Evolutionary conservation across 495 filamentous ascomycete species (phyloP), one percentile per base, ranked within the genome.

Genomic region (Lasiosphaeria miniovina): DNA sequence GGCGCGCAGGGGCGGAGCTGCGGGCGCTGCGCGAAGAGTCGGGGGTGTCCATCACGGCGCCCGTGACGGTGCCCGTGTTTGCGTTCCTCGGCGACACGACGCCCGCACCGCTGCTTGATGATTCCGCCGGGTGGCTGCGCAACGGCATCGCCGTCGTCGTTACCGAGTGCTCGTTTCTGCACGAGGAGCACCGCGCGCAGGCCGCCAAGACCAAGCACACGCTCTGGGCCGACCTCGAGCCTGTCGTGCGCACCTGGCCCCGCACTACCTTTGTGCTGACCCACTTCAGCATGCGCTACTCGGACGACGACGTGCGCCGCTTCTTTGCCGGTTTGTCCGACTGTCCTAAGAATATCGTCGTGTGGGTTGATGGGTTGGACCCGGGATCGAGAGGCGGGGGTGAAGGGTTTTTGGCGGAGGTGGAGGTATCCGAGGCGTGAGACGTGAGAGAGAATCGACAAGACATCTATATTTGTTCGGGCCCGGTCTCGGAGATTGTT

Each of bases 81-180:
- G 72, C 71, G 12, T 76, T 76, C 24, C 53, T 76, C 17, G 74
- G 74, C 15, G 74, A 76, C 63, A 71, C 67, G 2, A 74, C 72
- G 4, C 55, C 69, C n/a, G 15, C 41, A 6, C 61, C 63, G 51
- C 65, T 72, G 5, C 63, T 59, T 3, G 52, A 54, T 3, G 68
- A 36, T 6, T 67, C 67, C 8, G 51, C 36, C 17, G 24, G 24
- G 24, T 69, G 66, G 65, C 41, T 75, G 51, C 36, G 36, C 1
- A 15, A 56, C 1, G 69, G 63, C 3, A 55, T 76, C 43, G 58
- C 62, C 41, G 72, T 76, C 9, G 74, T 76, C 24, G 65, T 76
- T 34, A 74, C 71, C 0, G 74, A 76, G 63, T 76, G 74, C 57
- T 72, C 67, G 32, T 76, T 76, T 38, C 49, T 76, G 41, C 56